These are phyloP conservation scores for Colletotrichum orbiculare DNA, from an alignment of 2,329 filamentous ascomycete species.

Conservation along the genomic window DNA sequence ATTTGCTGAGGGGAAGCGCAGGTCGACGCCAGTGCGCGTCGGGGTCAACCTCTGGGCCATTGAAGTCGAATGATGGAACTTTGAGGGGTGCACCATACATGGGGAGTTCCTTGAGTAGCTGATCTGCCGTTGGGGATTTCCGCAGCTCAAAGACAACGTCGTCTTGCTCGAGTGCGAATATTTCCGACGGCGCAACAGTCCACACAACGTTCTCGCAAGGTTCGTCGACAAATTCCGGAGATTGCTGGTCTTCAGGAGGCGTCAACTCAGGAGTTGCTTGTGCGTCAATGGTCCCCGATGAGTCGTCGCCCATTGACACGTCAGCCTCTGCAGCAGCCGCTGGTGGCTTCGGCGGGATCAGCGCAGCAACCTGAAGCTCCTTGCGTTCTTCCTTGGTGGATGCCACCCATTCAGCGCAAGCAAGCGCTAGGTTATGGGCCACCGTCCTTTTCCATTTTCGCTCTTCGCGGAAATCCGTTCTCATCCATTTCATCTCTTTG, in stretches of 20 bases:
- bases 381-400: slow-evolving; percentile 72
- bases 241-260: slow-evolving; percentile 71
- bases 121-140: slow-evolving; percentile 79
- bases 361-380: slow-evolving; percentile 73
- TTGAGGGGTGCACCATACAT: slow-evolving; percentile 77
- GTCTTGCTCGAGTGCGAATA: slow-evolving; percentile 85
- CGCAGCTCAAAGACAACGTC: slow-evolving; percentile 84
- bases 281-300: slow-evolving; percentile 48
- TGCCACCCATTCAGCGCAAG: slow-evolving; percentile 85
- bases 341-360: slow-evolving; percentile 56
- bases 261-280: slow-evolving; percentile 76
- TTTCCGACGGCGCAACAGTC: slow-evolving; percentile 76
- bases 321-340: slow-evolving; percentile 46
- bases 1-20: slow-evolving; percentile 88
- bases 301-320: slow-evolving; percentile 47
- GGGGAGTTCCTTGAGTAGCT: slow-evolving; percentile 83
- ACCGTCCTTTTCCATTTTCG: slow-evolving; percentile 90
- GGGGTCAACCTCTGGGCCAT: slow-evolving; percentile 68
- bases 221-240: slow-evolving; percentile 57
- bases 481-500: slow-evolving; percentile 97
- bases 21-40: slow-evolving; percentile 80
- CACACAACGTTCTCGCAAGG: slow-evolving; percentile 54
- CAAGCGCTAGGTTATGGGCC: slow-evolving; percentile 82
- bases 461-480: slow-evolving; percentile 94
- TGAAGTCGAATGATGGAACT: slow-evolving; percentile 67